A percentile compares a stretch with the other conserved stretches of the same genome.
These are phyloP conservation scores for Exophiala sp. DNA, from an alignment of 2,329 filamentous ascomycete species.

Conservation along the genomic window DNA sequence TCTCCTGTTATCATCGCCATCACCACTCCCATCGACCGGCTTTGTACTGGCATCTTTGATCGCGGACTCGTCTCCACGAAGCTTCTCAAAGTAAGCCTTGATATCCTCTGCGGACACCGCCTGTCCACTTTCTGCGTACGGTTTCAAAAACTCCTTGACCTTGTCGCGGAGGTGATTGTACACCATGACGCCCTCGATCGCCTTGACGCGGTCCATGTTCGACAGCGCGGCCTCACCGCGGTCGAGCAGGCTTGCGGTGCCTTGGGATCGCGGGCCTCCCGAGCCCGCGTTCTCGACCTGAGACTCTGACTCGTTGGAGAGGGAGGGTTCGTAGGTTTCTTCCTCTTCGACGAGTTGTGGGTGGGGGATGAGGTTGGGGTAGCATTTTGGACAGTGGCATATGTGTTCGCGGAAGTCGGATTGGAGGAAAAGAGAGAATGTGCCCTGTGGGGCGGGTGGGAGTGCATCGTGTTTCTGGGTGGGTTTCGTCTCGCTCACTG, in stretches of 20 bases:
- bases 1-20: constrained; percentile 8
- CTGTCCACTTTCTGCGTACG: constrained; percentile 87
- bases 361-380: constrained; percentile 65
- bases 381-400: constrained; percentile 81
- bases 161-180: constrained; percentile 96
- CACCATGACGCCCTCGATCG: constrained; percentile 96
- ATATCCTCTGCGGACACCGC: constrained; percentile 92
- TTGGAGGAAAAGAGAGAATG: constrained; percentile 79
- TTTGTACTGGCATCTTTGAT: constrained; percentile 59
- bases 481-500: constrained; percentile 23
- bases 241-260: constrained; percentile 80
- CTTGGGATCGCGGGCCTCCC: constrained; percentile 50
- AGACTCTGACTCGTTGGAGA: constrained; percentile 60
- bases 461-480: constrained; percentile 62
- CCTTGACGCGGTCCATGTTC: constrained; percentile 86
- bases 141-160: constrained; percentile 88
- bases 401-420: constrained; percentile 74
- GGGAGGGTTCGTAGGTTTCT: constrained; percentile 85
- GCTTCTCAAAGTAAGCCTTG: constrained; percentile 90
- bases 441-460: constrained; percentile 51
- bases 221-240: constrained; percentile 88
- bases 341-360: constrained; percentile 89
- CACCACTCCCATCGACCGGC: constrained; percentile 9
- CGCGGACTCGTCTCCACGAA: constrained; percentile 79
- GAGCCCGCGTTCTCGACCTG: constrained; percentile 48